Evolutionary conservation across 2,329 filamentous ascomycete genomes (phyloP), one percentile per base, ranked within the genome.

Genomic region (Colletotrichum eleusines): DNA sequence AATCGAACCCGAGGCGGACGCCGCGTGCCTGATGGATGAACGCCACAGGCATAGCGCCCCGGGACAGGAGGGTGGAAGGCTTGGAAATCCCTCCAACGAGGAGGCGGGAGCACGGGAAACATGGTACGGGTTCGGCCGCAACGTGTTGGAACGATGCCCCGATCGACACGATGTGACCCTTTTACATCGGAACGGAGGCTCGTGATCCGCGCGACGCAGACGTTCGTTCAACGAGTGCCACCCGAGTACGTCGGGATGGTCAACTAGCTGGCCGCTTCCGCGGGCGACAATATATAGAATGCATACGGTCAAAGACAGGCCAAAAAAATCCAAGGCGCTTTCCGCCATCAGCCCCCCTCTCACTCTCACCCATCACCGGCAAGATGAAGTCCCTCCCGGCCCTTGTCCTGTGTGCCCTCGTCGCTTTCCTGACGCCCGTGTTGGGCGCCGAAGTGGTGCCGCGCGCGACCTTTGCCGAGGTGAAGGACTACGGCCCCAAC

Each of bases 391-490:
- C 33, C 14, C 33, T 67, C 18, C 64, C 68, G 12, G 28, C 28
- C 31, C 44, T 71, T n/a, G 65, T 50, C 44, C n/a, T 67, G 12
- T 46, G 28, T 28, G 50, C 44, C 26, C 5, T 23, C n/a, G 20
- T 57, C 9, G 20, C 58, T 35, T 48, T 66, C 44, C 12, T 66
- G 4, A 35, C 35, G 4, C 7, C 48, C 4, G 68, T 23, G 2
- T 44, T 68, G 28, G 63, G 57, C 46, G 72, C 72, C 20, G 72
- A 73, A 44, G 63, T 63, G 23, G 72, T 73, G 26, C 72, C 72
- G 9, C 72, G 72, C 42, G 60, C 72, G 7, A 73, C 69, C 53
- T 73, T 73, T 55, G 59, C 69, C 61, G 69, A 73, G 64, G 72
- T 73, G 26, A 72, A 65, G 5, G n/a, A 62, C 57, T 73, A 69